Evolutionary conservation across 371 early-diverging fungal species (phyloP).

Genomic region (Astathelohania contejeani): DNA sequence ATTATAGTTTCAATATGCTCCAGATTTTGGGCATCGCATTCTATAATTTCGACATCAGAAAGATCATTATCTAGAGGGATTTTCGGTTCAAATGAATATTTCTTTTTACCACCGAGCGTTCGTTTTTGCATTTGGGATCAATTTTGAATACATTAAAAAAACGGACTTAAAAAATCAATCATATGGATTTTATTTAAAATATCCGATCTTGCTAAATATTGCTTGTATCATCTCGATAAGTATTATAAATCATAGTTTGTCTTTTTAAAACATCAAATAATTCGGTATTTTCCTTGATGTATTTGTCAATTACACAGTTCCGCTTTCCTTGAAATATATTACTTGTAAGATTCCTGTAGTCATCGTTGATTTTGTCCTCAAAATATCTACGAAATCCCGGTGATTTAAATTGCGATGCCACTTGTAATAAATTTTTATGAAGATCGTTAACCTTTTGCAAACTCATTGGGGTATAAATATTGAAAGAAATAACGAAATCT

Average conservation of each 20-base stretch:
- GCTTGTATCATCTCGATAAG: constrained; percentile 25
- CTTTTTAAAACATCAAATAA: constrained; percentile 19
- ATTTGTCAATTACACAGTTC: constrained; percentile 13
- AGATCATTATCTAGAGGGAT: no score
- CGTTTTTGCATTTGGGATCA: constrained; percentile 1
- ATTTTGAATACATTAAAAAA: no score
- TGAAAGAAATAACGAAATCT: no score
- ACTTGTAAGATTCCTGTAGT: constrained; percentile 7
- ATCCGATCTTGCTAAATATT: no score
- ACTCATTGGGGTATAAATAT: constrained; percentile 16
- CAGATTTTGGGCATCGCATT: no score
- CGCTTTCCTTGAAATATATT: constrained; percentile 6
- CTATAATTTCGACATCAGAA: no score
- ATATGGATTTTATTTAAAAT: constrained; percentile 5
- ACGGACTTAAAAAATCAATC: not conserved
- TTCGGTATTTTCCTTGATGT: constrained; percentile 16
- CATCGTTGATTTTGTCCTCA: constrained; percentile 10
- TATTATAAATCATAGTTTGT: constrained; percentile 25
- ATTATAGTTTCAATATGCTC: no score
- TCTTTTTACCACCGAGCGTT: not conserved
- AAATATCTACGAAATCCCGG: constrained; percentile 23
- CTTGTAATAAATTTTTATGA: constrained; percentile 3
- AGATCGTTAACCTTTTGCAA: constrained; percentile 7
- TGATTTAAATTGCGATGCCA: constrained; percentile 17
- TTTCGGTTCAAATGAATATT: not conserved